A percentile compares a stretch with the other conserved stretches of the same genome.
phyloP scores from a whole-genome alignment of 768 basidiomycete genomes.

The Albatrellus ellisii region DNA sequence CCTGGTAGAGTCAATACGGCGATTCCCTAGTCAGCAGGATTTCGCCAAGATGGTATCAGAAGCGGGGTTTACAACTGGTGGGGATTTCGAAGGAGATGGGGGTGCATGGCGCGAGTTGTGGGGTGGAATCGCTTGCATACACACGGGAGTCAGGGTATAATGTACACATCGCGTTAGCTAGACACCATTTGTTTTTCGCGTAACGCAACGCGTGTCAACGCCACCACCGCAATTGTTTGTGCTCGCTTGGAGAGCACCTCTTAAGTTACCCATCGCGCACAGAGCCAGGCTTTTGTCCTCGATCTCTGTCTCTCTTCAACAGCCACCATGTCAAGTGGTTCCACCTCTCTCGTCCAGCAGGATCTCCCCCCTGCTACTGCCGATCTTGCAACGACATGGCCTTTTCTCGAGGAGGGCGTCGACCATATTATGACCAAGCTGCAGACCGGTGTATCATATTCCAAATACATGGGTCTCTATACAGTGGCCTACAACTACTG shows the following conservation, averaged over 20 bases:
- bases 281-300: background rate
- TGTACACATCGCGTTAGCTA: background rate
- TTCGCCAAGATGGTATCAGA: slow-evolving; percentile 85
- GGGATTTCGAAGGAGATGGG: slow-evolving; percentile 45
- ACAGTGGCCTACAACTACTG: slow-evolving; percentile 98
- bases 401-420: slow-evolving; percentile 75
- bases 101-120: slow-evolving; percentile 81
- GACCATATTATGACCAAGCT: slow-evolving; percentile 91
- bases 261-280: no score
- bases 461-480: slow-evolving; percentile 80
- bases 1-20: slow-evolving; percentile 92
- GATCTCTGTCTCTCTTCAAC: slow-evolving; percentile 6
- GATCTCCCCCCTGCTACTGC: slow-evolving; percentile 37
- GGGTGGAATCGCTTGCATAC: slow-evolving; percentile 81
- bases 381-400: slow-evolving; percentile 79
- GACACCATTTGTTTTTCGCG: background rate
- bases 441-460: slow-evolving; percentile 80
- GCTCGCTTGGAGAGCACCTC: slow-evolving; percentile 1
- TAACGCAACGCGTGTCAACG: background rate
- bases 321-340: background rate
- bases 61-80: slow-evolving; percentile 69
- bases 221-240: no score
- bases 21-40: slow-evolving; percentile 78
- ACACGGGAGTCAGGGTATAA: slow-evolving; percentile 72
- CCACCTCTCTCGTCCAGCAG: background rate